Evolutionary conservation across 371 early-diverging fungal species (phyloP).

Genomic region (Haplosporangium sp.): DNA sequence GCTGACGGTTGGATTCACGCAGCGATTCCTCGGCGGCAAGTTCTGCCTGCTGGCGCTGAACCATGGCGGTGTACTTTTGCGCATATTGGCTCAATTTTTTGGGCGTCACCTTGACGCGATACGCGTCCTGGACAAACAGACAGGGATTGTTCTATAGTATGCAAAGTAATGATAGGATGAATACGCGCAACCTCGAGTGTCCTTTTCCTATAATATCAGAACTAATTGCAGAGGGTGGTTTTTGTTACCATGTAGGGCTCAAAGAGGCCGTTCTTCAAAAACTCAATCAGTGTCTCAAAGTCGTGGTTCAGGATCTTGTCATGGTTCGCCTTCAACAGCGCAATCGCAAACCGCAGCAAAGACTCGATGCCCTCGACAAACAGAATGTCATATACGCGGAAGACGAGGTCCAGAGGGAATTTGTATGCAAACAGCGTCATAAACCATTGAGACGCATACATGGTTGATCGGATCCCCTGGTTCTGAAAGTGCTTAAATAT

Average conservation of each 20-base stretch:
- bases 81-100: slow-evolving; percentile 77
- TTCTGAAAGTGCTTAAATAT: slow-evolving; percentile 81
- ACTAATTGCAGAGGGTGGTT: too few species aligned
- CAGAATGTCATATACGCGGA: slow-evolving; percentile 91
- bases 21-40: slow-evolving; percentile 73
- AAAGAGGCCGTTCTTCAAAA: slow-evolving; percentile 83
- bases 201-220: neutral
- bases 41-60: slow-evolving; percentile 74
- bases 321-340: slow-evolving; percentile 85
- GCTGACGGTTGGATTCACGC: slow-evolving; percentile 75
- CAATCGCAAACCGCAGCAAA: slow-evolving; percentile 86
- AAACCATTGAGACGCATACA: slow-evolving; percentile 96
- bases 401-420: slow-evolving; percentile 91
- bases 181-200: too few species aligned
- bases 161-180: neutral
- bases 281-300: slow-evolving; percentile 85
- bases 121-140: slow-evolving; percentile 81
- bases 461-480: slow-evolving; percentile 86
- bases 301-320: slow-evolving; percentile 80
- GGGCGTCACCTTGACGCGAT: slow-evolving; percentile 74
- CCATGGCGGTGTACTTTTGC: slow-evolving; percentile 73
- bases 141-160: slow-evolving; percentile 60
- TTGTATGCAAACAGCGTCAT: slow-evolving; percentile 96
- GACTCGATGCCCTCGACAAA: slow-evolving; percentile 92
- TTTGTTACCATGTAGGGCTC: slow-evolving; percentile 60